Base-by-base conservation (phyloP, 805 yeast species). In the Schwanniomyces yamadae region DNA sequence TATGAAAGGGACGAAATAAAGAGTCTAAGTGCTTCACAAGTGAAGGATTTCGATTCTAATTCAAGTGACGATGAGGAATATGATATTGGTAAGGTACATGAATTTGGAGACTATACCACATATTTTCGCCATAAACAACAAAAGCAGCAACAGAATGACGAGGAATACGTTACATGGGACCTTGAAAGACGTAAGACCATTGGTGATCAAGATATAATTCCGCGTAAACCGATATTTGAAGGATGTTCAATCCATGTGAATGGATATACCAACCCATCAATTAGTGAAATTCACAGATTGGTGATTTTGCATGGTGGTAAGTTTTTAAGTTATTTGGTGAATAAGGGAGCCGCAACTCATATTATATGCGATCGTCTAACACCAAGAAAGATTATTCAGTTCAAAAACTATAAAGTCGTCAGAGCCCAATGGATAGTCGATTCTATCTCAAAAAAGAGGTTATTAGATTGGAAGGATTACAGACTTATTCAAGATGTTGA, bases 211-310 rank as follows among this genome's bases (percentile, higher is more conserved):
- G 25, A 38, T 6, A 50, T 40, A 6, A 1, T 59, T 57, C 29
- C 35, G 9, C 39, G 37, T 12, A 52, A 47, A 8, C 57, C 52
- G 2, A 64, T 90, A 1, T 89, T 91, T 52, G 50, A 63, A 23
- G 78, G 73, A 1, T 85, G 90, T 54, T 59, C 67, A 1, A 70
- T 91, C 4, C 80, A 84, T 55, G 88, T 91, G n/a, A 90, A 89
- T 50, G 99, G 99, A 1, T 79, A 84, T 50, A 91, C 98, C 0
- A 63, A 61, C 2, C 98, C 98, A 0, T 78, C 90, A n/a, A 73
- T 88, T 11, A 62, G 75, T 27, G 82, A 78, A 41, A 61, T 93
- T 20, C 91, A 85, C 49, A 73, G 80, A 37, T 48, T 87, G 46
- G 80, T 91, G 2, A 76, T 85, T 2, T 46, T 78, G 7, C 75